phyloP scores from a whole-genome alignment of 352 stramenopile genomes.

The Bremia lactucae region DNA sequence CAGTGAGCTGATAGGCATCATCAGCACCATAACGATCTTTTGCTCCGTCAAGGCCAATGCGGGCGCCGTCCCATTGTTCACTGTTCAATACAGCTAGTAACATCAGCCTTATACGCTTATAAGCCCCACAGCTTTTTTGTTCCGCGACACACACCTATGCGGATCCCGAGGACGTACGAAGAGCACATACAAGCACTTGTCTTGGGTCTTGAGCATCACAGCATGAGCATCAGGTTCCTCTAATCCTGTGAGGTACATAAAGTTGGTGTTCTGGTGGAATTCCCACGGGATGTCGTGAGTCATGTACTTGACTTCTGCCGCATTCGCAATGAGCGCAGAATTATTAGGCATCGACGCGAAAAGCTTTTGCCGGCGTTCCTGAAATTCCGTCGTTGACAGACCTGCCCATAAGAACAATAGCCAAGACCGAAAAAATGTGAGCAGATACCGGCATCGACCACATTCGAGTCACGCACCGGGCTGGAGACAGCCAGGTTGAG shows the following conservation, averaged over 20 bases:
- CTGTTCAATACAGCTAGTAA: conserved; percentile 11
- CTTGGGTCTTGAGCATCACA: conserved; percentile 58
- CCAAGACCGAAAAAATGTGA: too few species aligned
- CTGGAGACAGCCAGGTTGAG: conserved; percentile 34
- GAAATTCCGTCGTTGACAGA: conserved; percentile 51
- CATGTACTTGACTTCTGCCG: conserved; percentile 72
- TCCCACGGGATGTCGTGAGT: conserved; percentile 84
- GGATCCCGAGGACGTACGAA: conserved; percentile 68
- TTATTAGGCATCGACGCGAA: conserved; percentile 57
- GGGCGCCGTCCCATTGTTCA: conserved; percentile 76
- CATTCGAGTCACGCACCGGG: conserved; percentile 22
- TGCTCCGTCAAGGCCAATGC: conserved; percentile 49
- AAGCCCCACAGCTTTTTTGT: background rate
- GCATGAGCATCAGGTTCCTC: conserved; percentile 70
- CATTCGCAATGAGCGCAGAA: conserved; percentile 62
- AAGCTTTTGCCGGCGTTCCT: conserved; percentile 43
- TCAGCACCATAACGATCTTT: conserved; percentile 52
- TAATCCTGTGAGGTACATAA: conserved; percentile 75
- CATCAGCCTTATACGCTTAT: background rate
- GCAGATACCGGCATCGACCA: background rate
- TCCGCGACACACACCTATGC: conserved; percentile 28
- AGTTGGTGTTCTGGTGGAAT: conserved; percentile 80
- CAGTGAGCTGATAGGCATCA: conserved; percentile 51
- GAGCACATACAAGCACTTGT: conserved; percentile 56
- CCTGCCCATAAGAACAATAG: conserved; percentile 12